A percentile compares a stretch with the other conserved stretches of the same genome.
These are phyloP conservation scores for Eremothecium coryli DNA, from an alignment of 1,139 yeast genomes.

Conservation along the genomic window DNA sequence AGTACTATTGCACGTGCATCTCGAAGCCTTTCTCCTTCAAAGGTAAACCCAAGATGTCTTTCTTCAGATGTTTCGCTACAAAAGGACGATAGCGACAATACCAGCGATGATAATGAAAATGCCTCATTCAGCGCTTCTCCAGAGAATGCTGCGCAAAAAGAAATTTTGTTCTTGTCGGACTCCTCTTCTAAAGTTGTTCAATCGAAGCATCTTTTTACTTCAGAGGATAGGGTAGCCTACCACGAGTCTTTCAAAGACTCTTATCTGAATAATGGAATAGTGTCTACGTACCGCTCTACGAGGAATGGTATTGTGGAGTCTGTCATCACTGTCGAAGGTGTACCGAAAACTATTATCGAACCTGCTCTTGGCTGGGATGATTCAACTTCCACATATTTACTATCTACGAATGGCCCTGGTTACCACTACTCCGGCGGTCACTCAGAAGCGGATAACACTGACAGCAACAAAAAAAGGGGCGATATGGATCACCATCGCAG, in stretches of 20 bases:
- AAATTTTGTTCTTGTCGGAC: background rate
- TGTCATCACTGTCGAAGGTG: conserved; percentile 77
- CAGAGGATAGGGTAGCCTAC: background rate
- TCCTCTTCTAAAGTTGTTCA: background rate
- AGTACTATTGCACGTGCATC: background rate
- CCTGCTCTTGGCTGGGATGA: conserved; percentile 28
- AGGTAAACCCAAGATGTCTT: background rate
- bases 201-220: too few relatives aligned
- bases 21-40: conserved; percentile 3
- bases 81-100: too few relatives aligned
- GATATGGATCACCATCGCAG: too few relatives aligned
- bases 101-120: background rate
- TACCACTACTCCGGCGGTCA: too few relatives aligned
- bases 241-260: background rate
- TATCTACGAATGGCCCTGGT: too few relatives aligned
- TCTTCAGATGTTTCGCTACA: too few relatives aligned
- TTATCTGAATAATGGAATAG: conserved; percentile 10
- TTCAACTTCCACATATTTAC: conserved; percentile 9
- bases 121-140: background rate
- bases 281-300: conserved; percentile 22
- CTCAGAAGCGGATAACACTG: too few relatives aligned
- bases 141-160: background rate
- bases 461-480: too few relatives aligned
- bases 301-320: conserved; percentile 63
- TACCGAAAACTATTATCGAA: conserved; percentile 77